Conservation (phyloP, 495 filamentous ascomycete genomes). For the Aspergillus diversus region DNA sequence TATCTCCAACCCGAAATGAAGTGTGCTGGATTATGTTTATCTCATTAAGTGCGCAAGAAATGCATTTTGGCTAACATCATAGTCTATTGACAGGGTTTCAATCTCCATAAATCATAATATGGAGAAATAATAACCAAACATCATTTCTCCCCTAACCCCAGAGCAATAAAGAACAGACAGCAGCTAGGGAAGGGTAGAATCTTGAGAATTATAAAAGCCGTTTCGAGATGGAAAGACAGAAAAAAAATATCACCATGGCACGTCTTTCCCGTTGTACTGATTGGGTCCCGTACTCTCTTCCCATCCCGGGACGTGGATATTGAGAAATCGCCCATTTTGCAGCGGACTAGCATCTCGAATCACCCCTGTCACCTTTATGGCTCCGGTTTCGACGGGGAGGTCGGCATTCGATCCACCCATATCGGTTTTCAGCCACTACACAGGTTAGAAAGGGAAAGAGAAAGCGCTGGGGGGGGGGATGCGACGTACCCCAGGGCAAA, state of each 20-base stretch:
- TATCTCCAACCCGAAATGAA: neutral
- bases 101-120: too few species aligned
- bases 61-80: too few species aligned
- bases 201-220: too few species aligned
- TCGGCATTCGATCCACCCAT: slow-evolving; percentile 35
- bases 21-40: too few species aligned
- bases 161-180: too few species aligned
- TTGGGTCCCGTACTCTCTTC: slow-evolving; percentile 9
- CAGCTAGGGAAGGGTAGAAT: too few species aligned
- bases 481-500: slow-evolving; percentile 50
- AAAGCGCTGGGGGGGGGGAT: too few species aligned
- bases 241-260: slow-evolving; percentile 12
- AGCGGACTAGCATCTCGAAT: slow-evolving; percentile 35
- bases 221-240: too few species aligned
- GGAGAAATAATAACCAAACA: too few species aligned
- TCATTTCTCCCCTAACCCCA: too few species aligned
- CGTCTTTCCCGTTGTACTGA: slow-evolving; percentile 10
- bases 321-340: slow-evolving; percentile 39
- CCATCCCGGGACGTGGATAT: slow-evolving; percentile 32
- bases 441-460: slow-evolving; percentile 19
- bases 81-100: too few species aligned
- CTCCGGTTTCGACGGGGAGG: slow-evolving; percentile 35
- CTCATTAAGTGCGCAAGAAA: too few species aligned
- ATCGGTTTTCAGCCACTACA: slow-evolving; percentile 39
- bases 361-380: slow-evolving; percentile 39